Conservation (phyloP, 345 rosid genomes). For the Salix exigua region DNA sequence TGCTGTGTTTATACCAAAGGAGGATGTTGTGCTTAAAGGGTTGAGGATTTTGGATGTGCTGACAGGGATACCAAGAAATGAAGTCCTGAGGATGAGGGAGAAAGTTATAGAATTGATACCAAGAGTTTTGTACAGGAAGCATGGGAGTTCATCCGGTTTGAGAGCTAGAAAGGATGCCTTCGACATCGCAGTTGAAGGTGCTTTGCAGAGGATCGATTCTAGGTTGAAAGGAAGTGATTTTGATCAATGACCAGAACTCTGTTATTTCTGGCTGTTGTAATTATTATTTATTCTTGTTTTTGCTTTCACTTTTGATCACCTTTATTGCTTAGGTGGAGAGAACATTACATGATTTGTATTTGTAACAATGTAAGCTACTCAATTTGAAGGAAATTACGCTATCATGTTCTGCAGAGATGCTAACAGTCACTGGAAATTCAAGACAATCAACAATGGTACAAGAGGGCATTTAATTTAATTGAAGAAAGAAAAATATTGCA, state of each 20-base stretch:
- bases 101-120: constrained; percentile 67
- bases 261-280: constrained; percentile 1
- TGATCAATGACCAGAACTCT: constrained; percentile 14
- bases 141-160: constrained; percentile 62
- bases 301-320: background rate
- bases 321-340: background rate
- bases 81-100: constrained; percentile 70
- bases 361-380: background rate
- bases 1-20: constrained; percentile 68
- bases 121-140: constrained; percentile 65
- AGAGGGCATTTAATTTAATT: too few species aligned
- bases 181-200: constrained; percentile 74
- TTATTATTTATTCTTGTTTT: background rate
- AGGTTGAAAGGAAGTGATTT: constrained; percentile 25
- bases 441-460: constrained; percentile 5
- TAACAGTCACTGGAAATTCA: background rate
- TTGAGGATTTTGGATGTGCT: constrained; percentile 66
- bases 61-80: constrained; percentile 51
- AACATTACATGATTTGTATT: background rate
- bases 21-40: constrained; percentile 74
- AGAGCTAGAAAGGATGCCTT: constrained; percentile 74
- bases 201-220: constrained; percentile 49
- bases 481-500: constrained; percentile 10
- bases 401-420: background rate
- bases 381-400: background rate